Conservation (phyloP, 1,284 basidiomycete species). For the Ceratobasidium theobromae region DNA sequence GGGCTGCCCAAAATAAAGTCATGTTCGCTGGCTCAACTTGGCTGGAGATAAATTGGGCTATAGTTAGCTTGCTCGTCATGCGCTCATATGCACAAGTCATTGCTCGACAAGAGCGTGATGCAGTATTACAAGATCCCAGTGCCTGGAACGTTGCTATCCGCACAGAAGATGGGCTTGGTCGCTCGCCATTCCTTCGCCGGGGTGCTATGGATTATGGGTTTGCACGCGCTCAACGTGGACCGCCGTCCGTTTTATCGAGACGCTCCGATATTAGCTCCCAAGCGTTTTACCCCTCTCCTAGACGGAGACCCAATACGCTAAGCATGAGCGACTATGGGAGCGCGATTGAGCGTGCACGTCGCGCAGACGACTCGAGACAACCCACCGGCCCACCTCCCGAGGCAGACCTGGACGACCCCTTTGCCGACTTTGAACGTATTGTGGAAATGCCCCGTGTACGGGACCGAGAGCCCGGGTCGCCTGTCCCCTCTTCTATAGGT, state of each 20-base stretch:
- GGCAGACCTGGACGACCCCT: conserved; percentile 9
- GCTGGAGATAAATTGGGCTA: conserved; percentile 59
- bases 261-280: conserved; percentile 18
- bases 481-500: conserved; percentile 7
- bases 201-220: conserved; percentile 29
- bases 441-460: conserved; percentile 9
- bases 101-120: conserved; percentile 62
- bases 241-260: conserved; percentile 9
- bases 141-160: conserved; percentile 40
- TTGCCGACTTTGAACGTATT: conserved; percentile 25
- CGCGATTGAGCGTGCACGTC: conserved; percentile 23
- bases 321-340: conserved; percentile 26
- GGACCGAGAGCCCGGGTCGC: conserved; percentile 14
- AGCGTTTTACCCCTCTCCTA: conserved; percentile 17
- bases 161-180: conserved; percentile 17
- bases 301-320: neutral
- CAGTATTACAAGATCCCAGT: conserved; percentile 53
- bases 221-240: conserved; percentile 6
- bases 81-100: conserved; percentile 65
- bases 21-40: conserved; percentile 52
- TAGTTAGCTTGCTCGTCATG: conserved; percentile 57
- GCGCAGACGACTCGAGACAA: conserved; percentile 11
- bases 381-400: conserved; percentile 10
- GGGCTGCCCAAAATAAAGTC: conserved; percentile 50
- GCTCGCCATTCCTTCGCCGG: conserved; percentile 18